phyloP scores from a whole-genome alignment of 2,329 filamentous ascomycete species.

The Xylariaceae sp. region DNA sequence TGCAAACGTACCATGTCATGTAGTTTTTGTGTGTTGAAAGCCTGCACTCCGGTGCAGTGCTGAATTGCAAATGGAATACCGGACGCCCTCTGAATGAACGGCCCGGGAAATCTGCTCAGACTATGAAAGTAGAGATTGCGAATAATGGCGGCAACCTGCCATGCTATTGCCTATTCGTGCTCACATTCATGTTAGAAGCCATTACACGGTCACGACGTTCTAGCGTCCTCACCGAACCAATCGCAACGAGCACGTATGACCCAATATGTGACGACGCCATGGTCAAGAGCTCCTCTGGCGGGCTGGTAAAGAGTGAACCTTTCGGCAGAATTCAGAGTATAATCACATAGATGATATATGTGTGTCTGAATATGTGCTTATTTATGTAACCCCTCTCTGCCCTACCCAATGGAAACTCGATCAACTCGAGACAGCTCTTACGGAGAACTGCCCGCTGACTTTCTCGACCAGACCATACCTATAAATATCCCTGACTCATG shows the following conservation, averaged over 20 bases:
- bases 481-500: too few relatives aligned
- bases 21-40: conserved; percentile 22
- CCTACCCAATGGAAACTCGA: too few relatives aligned
- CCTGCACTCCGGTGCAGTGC: conserved; percentile 19
- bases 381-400: too few relatives aligned
- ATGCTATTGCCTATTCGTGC: conserved; percentile 16
- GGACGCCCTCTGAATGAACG: conserved; percentile 20
- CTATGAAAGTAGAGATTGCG: conserved; percentile 30
- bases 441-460: too few relatives aligned
- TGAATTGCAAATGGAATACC: conserved; percentile 22
- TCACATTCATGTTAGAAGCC: conserved; percentile 1
- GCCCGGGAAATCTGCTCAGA: conserved; percentile 25
- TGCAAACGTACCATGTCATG: conserved; percentile 11
- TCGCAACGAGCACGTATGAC: conserved; percentile 14
- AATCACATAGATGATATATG: too few relatives aligned
- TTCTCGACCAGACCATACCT: too few relatives aligned
- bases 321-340: too few relatives aligned
- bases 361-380: too few relatives aligned
- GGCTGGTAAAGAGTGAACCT: not conserved
- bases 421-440: too few relatives aligned
- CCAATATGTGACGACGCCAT: conserved; percentile 13
- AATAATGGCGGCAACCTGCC: conserved; percentile 17
- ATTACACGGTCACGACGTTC: not conserved
- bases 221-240: conserved; percentile 16
- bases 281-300: conserved; percentile 4